Base-by-base conservation (phyloP, 2,329 filamentous ascomycete species). In the Trichoderma simmonsii region DNA sequence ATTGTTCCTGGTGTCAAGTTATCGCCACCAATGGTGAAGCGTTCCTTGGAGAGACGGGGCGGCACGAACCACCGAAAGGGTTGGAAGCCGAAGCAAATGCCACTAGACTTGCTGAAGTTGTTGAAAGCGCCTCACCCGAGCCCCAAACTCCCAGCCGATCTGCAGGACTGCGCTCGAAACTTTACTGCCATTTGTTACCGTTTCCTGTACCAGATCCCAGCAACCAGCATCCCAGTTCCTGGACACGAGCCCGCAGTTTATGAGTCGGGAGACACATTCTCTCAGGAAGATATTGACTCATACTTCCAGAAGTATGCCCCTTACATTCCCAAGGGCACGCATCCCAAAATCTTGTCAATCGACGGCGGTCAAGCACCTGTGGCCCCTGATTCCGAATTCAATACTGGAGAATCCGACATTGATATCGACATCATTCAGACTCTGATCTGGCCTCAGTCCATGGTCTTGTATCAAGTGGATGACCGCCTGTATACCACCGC, bases 171-270 rank as follows among this genome's bases (percentile, higher is more conserved):
- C 75, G 84, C 87, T 72, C 79, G 80, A 14, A 84, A 86, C 76
- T 88, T 90, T 74, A 89, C 87, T 1, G 86, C 87, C 0, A 83
- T 84, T 56, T 90, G 88, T 75, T 81, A 88, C 54, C 82, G 83
- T 54, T 83, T 85, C 3, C 78, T 87, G 18, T 86, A 85, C 73
- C 39, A 70, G n/a, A 70, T 76, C 79, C 30, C 82, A 24, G 79
- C 80, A 73, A 86, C 87, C 76, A 83, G 81, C 61, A 82, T 84
- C 56, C 85, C 85, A 30, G 84, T 88, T 57, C 85, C 86, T 30
- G 86, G 87, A 72, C 85, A 85, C 74, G 83, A 81, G 9, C 83
- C 83, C 39, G 84, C 88, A 73, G 83, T 84, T 61, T 89, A 87
- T 76, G 79, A 85, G 32, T 86, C 80, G 5, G 82, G 83, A 26